These are phyloP conservation scores for Phytophthora foliorum DNA, from an alignment of 352 stramenopile species.

Conservation along the genomic window DNA sequence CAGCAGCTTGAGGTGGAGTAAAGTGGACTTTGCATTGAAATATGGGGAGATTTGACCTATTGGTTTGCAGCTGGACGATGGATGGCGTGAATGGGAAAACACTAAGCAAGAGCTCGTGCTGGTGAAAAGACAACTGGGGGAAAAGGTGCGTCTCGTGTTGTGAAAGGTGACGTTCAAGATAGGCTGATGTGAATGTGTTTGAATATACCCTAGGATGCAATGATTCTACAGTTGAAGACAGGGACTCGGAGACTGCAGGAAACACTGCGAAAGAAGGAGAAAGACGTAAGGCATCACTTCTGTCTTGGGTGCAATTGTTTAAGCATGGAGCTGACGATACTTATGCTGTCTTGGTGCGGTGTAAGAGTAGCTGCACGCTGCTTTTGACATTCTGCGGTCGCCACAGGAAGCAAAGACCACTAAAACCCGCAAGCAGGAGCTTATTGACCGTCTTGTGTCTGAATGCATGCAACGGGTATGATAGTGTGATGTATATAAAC, in stretches of 20 bases:
- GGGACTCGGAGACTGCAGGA: slow-evolving; percentile 63
- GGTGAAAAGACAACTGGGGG: slow-evolving; percentile 52
- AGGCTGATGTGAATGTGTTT: background rate
- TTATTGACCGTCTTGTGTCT: slow-evolving; percentile 69
- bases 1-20: slow-evolving; percentile 32
- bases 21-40: slow-evolving; percentile 2
- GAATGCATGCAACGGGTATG: slow-evolving; percentile 67
- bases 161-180: background rate
- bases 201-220: slow-evolving; percentile 45
- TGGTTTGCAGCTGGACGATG: slow-evolving; percentile 54
- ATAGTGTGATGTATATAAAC: background rate
- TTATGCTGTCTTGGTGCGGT: background rate
- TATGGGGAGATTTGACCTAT: background rate
- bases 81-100: slow-evolving; percentile 64
- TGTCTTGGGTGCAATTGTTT: background rate
- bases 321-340: background rate
- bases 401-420: slow-evolving; percentile 72
- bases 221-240: slow-evolving; percentile 72
- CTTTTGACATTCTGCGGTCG: slow-evolving; percentile 65
- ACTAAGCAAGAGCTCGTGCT: slow-evolving; percentile 60
- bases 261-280: slow-evolving; percentile 71
- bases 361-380: slow-evolving; percentile 53
- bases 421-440: slow-evolving; percentile 65
- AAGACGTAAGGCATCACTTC: slow-evolving; percentile 48
- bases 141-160: slow-evolving; percentile 42